These are phyloP conservation scores for Mortierella antarctica DNA, from an alignment of 192 early-diverging fungal genomes.

Conservation along the genomic window DNA sequence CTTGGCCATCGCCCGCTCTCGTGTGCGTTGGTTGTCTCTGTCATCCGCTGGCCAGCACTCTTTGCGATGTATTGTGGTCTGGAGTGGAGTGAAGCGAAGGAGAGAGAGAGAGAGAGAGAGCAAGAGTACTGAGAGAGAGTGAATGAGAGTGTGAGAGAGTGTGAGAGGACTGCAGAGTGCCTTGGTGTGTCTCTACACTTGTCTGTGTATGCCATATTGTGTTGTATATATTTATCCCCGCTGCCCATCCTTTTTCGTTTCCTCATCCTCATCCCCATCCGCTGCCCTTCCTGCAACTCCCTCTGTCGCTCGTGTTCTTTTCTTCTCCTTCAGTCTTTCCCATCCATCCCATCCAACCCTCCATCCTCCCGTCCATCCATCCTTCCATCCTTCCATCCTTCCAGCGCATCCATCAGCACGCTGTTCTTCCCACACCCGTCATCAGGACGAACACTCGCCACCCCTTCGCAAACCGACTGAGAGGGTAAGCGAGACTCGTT, in stretches of 20 bases:
- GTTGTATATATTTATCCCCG: background rate
- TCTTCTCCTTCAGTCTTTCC: background rate
- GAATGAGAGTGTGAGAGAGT: background rate
- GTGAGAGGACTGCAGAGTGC: background rate
- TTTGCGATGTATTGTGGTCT: background rate
- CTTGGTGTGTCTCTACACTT: background rate
- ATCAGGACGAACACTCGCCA: too few relatives aligned
- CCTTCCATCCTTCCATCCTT: background rate
- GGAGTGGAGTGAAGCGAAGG: background rate
- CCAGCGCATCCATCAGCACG: background rate
- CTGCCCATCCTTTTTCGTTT: background rate
- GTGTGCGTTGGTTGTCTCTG: too few relatives aligned
- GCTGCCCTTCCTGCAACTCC: background rate
- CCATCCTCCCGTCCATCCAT: background rate
- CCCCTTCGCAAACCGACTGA: too few relatives aligned
- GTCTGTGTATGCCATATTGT: background rate
- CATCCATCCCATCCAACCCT: background rate
- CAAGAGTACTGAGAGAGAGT: conserved; percentile 1
- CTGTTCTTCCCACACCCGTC: too few relatives aligned
- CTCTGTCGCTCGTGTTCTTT: background rate
- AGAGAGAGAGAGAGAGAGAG: background rate
- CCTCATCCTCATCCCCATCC: background rate
- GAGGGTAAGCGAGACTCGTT: too few relatives aligned
- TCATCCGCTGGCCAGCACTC: too few relatives aligned
- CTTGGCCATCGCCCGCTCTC: too few relatives aligned